A percentile compares a stretch with the other conserved stretches of the same genome.
Conservation (phyloP, 768 basidiomycete species). For the Cubamyces lactineus region DNA sequence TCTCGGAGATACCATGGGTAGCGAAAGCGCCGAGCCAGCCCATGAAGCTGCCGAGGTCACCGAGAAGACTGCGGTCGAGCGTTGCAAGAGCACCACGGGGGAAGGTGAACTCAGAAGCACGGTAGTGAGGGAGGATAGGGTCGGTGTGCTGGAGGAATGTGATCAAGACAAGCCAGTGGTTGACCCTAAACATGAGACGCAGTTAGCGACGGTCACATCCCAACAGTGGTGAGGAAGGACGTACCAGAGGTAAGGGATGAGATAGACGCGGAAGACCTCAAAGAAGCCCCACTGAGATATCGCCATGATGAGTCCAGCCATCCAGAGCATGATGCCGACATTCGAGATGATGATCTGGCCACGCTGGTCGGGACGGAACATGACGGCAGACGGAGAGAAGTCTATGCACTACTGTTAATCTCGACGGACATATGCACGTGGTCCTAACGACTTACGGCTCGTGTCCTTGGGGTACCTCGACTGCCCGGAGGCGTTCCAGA, state of each 20-base stretch:
- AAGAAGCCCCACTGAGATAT: slow-evolving; percentile 65
- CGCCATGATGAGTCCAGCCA: slow-evolving; percentile 58
- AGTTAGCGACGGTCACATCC: neutral
- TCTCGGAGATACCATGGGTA: slow-evolving; percentile 93
- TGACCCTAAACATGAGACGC: slow-evolving; percentile 51
- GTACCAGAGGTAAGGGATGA: slow-evolving; percentile 87
- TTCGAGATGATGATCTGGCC: slow-evolving; percentile 81
- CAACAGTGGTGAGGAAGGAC: slow-evolving; percentile 3
- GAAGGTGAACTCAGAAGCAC: slow-evolving; percentile 88
- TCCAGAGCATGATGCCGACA: slow-evolving; percentile 77
- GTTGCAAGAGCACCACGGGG: slow-evolving; percentile 91
- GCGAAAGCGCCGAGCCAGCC: slow-evolving; percentile 84
- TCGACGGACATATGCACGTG: neutral
- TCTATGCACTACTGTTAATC: slow-evolving; percentile 42
- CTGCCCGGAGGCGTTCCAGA: slow-evolving; percentile 86
- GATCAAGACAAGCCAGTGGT: slow-evolving; percentile 95
- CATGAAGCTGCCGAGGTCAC: slow-evolving; percentile 77
- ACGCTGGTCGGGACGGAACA: slow-evolving; percentile 85
- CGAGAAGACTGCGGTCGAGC: slow-evolving; percentile 81
- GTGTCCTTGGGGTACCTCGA: slow-evolving; percentile 73
- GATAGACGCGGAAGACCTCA: slow-evolving; percentile 77
- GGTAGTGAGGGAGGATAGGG: slow-evolving; percentile 92
- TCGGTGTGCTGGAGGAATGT: slow-evolving; percentile 99
- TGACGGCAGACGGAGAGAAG: slow-evolving; percentile 74
- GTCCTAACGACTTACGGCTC: slow-evolving; percentile 61